Base-by-base conservation (phyloP, 805 yeast species). In the Wickerhamiella spandovensis region DNA sequence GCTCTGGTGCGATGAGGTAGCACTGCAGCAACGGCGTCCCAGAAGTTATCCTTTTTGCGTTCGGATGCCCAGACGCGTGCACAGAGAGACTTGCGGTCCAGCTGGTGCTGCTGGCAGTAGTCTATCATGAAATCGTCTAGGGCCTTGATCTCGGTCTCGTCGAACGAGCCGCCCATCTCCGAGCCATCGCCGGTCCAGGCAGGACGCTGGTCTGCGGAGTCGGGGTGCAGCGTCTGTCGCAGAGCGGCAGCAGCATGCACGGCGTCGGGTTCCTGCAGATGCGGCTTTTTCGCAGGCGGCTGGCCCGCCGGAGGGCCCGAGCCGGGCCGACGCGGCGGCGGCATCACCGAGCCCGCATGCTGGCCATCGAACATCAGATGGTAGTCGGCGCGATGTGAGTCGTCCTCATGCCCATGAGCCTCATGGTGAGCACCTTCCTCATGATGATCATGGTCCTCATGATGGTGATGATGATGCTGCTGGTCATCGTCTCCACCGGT, bases 1-100 rank as follows among this genome's bases (percentile, higher is more conserved):
- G 96, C 94, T 46, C 95, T 72, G 0, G 95, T 81, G 62, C 97
- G 74, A 56, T 82, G 77, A 1, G 96, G 95, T 42, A 89, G 67
- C 1, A 87, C 92, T 47, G 76, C 75, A 44, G 88, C 82, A 21
- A 90, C 69, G 21, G 77, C 71, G 54, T 84, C 94, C 97, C 97
- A 89, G 60, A 89, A 87, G 56, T 77, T 81, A 65, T 90, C 97
- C 67, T 85, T 87, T 55, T 79, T 79, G 25, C 95, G 75, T 54
- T 82, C 89, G 56, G 80, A 78, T 6, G 87, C 70, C 97, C 97
- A 89, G 20, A 89, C 84, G 44, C 96, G 72, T 57, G 79, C 80
- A 65, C 95, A 84, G 6, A 89, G 75, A 50, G 82, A 83, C 44
- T 75, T 75, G 49, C 87, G 70, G 8, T 80, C 73, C 64, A 85